A percentile compares a stretch with the other conserved stretches of the same genome.
Evolutionary conservation across 345 rosid species (phyloP).

Genomic region (Cardamine occulta): DNA sequence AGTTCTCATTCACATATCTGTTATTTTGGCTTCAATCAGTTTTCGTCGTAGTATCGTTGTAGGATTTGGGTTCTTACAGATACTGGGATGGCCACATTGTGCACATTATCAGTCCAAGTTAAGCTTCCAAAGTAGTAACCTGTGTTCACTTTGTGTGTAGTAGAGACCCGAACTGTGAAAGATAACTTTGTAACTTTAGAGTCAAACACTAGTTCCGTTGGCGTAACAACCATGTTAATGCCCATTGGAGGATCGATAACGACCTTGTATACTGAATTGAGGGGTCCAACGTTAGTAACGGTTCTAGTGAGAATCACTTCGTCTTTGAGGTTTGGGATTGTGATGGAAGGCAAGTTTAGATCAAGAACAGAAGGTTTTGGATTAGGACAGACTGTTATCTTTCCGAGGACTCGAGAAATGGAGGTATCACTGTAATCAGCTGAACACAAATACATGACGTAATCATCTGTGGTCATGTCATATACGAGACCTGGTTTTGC

Average conservation of each 20-base stretch:
- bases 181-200: conserved; percentile 23
- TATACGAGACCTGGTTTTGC: conserved; percentile 61
- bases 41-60: conserved; percentile 13
- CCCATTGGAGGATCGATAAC: conserved; percentile 45
- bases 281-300: conserved; percentile 52
- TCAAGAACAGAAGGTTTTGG: conserved; percentile 35
- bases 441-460: conserved; percentile 54
- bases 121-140: conserved; percentile 55
- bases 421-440: conserved; percentile 52
- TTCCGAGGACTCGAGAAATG: conserved; percentile 49
- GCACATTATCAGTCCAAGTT: conserved; percentile 46
- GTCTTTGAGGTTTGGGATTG: conserved; percentile 38
- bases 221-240: conserved; percentile 27
- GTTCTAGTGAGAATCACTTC: conserved; percentile 42
- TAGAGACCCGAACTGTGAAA: conserved; percentile 33
- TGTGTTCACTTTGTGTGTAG: conserved; percentile 41
- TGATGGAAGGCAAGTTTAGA: conserved; percentile 56
- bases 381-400: conserved; percentile 34
- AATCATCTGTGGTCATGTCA: conserved; percentile 50
- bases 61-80: conserved; percentile 29
- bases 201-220: conserved; percentile 35
- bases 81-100: conserved; percentile 25
- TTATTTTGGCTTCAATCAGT: neutral
- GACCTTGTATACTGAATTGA: conserved; percentile 41
- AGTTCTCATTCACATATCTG: neutral